Conservation (phyloP, 2,329 filamentous ascomycete species). For the Aspergillus tanneri region DNA sequence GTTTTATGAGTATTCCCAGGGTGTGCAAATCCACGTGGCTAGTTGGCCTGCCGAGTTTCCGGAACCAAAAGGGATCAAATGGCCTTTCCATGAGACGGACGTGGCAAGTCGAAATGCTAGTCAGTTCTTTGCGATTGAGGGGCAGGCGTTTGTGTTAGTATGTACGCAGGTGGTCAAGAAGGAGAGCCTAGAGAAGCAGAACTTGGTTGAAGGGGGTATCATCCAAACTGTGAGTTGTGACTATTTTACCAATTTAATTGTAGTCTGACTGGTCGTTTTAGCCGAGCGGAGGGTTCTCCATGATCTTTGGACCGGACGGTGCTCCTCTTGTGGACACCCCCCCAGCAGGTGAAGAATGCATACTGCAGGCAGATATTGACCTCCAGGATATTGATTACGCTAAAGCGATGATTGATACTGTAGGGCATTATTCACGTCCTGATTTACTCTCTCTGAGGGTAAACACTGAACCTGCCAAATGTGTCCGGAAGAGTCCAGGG, state of each 20-base stretch:
- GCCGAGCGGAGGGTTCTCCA: conserved; percentile 52
- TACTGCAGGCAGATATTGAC: conserved; percentile 54
- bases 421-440: conserved; percentile 25
- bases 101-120: conserved; percentile 22
- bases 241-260: too few species aligned
- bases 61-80: too few species aligned
- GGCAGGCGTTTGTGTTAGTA: conserved; percentile 42
- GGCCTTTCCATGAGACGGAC: conserved; percentile 5
- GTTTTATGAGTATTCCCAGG: conserved; percentile 47
- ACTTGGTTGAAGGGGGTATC: not conserved
- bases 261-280: too few species aligned
- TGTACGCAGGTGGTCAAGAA: conserved; percentile 20
- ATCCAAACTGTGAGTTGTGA: not conserved
- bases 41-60: conserved; percentile 46
- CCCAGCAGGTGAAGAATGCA: conserved; percentile 47
- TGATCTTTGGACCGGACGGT: conserved; percentile 55
- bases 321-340: conserved; percentile 43
- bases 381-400: conserved; percentile 31
- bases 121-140: conserved; percentile 48
- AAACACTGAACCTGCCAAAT: not conserved
- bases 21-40: conserved; percentile 50
- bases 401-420: conserved; percentile 20
- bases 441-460: conserved; percentile 23
- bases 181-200: not conserved
- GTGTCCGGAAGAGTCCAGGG: too few species aligned